Evolutionary conservation across 2,329 filamentous ascomycete species (phyloP), one percentile per base, ranked within the genome.

Genomic region (Macrophomina pseudophaseolina): DNA sequence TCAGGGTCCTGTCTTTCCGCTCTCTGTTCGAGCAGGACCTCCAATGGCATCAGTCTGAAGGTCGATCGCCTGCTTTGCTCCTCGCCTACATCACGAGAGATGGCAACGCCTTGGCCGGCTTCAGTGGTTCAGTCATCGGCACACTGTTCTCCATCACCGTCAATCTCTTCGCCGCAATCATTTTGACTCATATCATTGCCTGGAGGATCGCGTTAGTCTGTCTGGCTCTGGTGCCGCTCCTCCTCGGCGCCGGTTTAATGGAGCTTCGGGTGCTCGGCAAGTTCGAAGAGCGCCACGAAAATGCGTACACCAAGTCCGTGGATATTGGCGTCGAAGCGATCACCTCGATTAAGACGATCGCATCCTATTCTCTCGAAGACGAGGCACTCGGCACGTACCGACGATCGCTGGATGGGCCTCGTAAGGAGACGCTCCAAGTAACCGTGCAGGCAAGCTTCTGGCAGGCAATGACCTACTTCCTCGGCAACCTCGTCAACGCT

Each of bases 161-260:
- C 69, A 92, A 90, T 74, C 86, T 92, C 40, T 69, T 92, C 14
- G 87, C 85, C 0, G 89, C 88, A 1, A 88, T 92, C 64, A 86
- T 90, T 33, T 73, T 93, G 8, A 87, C 90, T 0, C 89, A 91
- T 69, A 87, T 92, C 53, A 82, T 93, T 54, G 89, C 89, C 2
- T 93, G 91, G 91, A 90, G 87, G 72, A 91, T 93, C 68, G 90
- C 90, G 0, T 78, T 93, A 12, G 90, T 93, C 4, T 90, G 89
- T 65, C 81, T 93, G 4, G 85, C 90, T 0, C 82, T 87, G 5
- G 87, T 93, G 0, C 91, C 91, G 0, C 78, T 93, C 11, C 84
- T 92, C 5, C 81, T 93, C 0, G 88, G 87, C 1, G 85, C 90
- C 0, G 90, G 91, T 0, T 84, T 91, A 68, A 87, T 93, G 85